phyloP scores from a whole-genome alignment of 225 moss, liverwort and hornwort genomes.

The Marchantia polymorpha region DNA sequence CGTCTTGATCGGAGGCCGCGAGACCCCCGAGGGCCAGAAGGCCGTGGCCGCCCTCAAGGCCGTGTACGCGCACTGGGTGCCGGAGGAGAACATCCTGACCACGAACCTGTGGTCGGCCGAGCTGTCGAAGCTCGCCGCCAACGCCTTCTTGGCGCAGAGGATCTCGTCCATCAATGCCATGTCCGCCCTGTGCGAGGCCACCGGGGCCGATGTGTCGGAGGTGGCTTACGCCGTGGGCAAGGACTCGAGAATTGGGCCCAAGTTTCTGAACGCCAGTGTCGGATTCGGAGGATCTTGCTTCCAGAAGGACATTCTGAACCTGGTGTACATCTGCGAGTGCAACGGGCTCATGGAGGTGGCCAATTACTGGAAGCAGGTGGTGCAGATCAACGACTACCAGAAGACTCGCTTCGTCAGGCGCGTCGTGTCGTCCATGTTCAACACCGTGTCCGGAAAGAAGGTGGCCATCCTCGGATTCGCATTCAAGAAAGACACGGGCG shows the following conservation, averaged over 20 bases:
- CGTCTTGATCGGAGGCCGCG: conserved; percentile 72
- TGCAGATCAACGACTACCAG: conserved; percentile 83
- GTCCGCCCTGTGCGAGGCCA: conserved; percentile 82
- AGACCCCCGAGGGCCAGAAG: conserved; percentile 68
- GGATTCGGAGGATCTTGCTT: conserved; percentile 86
- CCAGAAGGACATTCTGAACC: conserved; percentile 78
- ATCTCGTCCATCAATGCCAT: conserved; percentile 89
- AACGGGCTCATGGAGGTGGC: conserved; percentile 75
- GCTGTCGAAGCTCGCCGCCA: conserved; percentile 84
- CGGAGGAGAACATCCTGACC: conserved; percentile 73
- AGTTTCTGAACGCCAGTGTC: conserved; percentile 71
- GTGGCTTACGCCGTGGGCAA: conserved; percentile 74
- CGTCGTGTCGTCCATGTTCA: conserved; percentile 84
- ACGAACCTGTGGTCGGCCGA: conserved; percentile 88
- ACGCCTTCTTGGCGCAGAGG: conserved; percentile 79
- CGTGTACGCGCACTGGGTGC: conserved; percentile 84
- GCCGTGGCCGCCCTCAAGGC: conserved; percentile 71
- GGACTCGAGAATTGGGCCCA: conserved; percentile 68
- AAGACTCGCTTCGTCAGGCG: conserved; percentile 81
- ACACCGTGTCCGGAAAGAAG: conserved; percentile 82
- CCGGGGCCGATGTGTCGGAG: conserved; percentile 75
- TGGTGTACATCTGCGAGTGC: conserved; percentile 91
- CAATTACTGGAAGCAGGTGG: conserved; percentile 85
- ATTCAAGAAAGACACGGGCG: conserved; percentile 84
- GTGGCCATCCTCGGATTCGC: conserved; percentile 72